phyloP scores from a whole-genome alignment of 2,329 filamentous ascomycete species.

The Fusarium sp. region DNA sequence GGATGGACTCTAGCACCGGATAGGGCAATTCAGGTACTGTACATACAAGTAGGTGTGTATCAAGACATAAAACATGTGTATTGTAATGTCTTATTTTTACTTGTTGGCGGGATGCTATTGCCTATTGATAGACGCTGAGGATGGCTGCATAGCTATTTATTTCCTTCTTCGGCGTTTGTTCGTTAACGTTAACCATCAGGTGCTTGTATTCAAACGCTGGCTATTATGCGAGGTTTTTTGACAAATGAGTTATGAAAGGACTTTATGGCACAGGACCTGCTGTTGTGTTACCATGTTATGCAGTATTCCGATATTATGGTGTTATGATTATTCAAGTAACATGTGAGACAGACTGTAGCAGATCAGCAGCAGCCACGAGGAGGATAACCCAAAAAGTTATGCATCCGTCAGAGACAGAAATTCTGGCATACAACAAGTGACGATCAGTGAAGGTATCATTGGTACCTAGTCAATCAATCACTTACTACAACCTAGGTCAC shows the following conservation, averaged over 20 bases:
- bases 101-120: conserved; percentile 7
- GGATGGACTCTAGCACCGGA: conserved; percentile 34
- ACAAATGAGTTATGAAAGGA: background rate
- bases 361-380: conserved; percentile 15
- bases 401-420: conserved; percentile 6
- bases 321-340: background rate
- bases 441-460: conserved; percentile 6
- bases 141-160: conserved; percentile 15
- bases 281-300: background rate
- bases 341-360: conserved; percentile 18
- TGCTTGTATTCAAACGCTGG: conserved; percentile 2
- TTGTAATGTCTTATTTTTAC: conserved; percentile 9
- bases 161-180: conserved; percentile 5
- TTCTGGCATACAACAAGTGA: background rate
- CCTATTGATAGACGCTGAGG: conserved; percentile 22
- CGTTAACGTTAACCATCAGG: background rate
- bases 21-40: conserved; percentile 25
- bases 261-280: background rate
- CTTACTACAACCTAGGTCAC: background rate
- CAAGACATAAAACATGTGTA: background rate
- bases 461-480: conserved; percentile 2
- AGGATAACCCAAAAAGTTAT: background rate
- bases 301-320: background rate
- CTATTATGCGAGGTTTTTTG: background rate
- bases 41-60: background rate